These are phyloP conservation scores for Rubia occidens DNA, from an alignment of 305 asterid genomes.

Conservation along the genomic window DNA sequence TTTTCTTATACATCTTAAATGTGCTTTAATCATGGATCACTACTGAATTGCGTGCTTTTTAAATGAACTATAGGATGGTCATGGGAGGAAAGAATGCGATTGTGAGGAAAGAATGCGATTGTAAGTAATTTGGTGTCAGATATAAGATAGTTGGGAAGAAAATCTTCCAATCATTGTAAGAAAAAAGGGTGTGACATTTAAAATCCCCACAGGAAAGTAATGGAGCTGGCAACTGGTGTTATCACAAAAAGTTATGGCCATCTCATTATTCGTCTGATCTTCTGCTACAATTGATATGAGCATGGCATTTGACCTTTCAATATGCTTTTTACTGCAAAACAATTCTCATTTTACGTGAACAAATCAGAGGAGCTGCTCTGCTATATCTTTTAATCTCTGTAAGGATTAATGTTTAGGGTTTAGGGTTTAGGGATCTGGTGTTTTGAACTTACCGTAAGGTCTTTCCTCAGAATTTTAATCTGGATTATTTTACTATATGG, in stretches of 20 bases:
- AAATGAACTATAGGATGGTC: neutral
- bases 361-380: slow-evolving; percentile 1
- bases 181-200: neutral
- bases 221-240: neutral
- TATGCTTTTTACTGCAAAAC: neutral
- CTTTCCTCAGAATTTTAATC: neutral
- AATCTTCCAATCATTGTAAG: neutral
- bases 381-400: neutral
- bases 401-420: neutral
- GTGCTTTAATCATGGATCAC: neutral
- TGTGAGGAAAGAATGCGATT: neutral
- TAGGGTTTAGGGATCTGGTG: neutral
- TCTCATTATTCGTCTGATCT: neutral
- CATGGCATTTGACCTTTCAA: neutral
- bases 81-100: no score
- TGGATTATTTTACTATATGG: neutral
- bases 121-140: neutral
- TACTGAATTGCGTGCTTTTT: neutral
- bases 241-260: neutral
- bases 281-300: neutral
- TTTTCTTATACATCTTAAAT: neutral
- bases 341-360: neutral
- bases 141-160: neutral
- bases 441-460: neutral
- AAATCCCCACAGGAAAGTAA: neutral